Conservation (phyloP, 2,329 filamentous ascomycete species). For the Aspergillus hiratsukae region DNA sequence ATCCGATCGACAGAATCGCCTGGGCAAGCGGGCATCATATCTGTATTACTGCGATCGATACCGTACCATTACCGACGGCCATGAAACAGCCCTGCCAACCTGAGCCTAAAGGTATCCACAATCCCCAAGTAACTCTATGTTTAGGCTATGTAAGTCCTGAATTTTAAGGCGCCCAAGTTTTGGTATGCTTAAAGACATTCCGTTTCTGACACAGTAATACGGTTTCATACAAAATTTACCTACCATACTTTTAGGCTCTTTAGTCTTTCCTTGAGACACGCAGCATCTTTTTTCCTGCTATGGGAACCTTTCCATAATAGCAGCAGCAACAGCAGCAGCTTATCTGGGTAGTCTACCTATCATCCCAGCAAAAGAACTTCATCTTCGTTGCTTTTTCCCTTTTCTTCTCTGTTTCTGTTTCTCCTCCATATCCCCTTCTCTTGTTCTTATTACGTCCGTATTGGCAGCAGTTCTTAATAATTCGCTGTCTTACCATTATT, state of each 20-base stretch:
- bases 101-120: neutral
- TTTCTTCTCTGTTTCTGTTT: slow-evolving; percentile 10
- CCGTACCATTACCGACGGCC: neutral
- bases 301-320: slow-evolving; percentile 6
- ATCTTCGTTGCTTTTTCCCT: slow-evolving; percentile 22
- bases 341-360: slow-evolving; percentile 10
- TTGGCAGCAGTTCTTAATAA: neutral
- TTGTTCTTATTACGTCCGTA: neutral
- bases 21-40: neutral
- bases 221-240: neutral
- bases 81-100: neutral
- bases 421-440: slow-evolving; percentile 13
- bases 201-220: neutral
- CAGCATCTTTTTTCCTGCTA: slow-evolving; percentile 20
- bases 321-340: neutral
- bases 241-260: neutral
- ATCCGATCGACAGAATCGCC: slow-evolving; percentile 12
- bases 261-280: slow-evolving; percentile 12
- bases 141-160: neutral
- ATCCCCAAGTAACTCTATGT: neutral
- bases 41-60: neutral
- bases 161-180: neutral
- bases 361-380: slow-evolving; percentile 10
- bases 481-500: neutral
- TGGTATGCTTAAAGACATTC: neutral